Evolutionary conservation across 345 rosid species (phyloP).

Genomic region (Barbarea vulgaris): DNA sequence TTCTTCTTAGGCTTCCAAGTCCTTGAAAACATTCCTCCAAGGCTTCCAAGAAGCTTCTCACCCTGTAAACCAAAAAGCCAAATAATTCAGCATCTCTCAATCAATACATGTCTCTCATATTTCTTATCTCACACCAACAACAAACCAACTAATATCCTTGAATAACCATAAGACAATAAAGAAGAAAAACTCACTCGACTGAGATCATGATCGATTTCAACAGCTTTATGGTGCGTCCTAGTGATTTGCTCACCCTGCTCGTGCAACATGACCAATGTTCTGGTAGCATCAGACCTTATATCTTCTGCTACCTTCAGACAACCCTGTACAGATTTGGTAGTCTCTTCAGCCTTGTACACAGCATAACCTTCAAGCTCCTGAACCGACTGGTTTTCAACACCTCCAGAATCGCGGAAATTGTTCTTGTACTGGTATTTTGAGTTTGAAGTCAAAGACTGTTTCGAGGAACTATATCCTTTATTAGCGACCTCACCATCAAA

Average conservation of each 20-base stretch:
- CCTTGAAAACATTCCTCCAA: constrained; percentile 87
- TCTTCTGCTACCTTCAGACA: constrained; percentile 92
- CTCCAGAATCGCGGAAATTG: constrained; percentile 80
- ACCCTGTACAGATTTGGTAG: constrained; percentile 73
- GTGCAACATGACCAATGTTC: constrained; percentile 77
- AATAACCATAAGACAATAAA: not conserved
- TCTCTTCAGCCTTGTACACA: constrained; percentile 90
- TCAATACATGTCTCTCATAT: not conserved
- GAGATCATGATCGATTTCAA: constrained; percentile 83
- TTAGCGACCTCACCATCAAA: constrained; percentile 51
- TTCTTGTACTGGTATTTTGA: constrained; percentile 66
- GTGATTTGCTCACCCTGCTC: constrained; percentile 92
- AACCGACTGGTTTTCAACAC: constrained; percentile 81
- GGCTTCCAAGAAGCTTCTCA: constrained; percentile 93
- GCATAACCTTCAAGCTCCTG: constrained; percentile 90
- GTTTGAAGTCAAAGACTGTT: constrained; percentile 45
- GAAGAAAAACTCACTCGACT: constrained; percentile 67
- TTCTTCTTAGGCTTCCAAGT: constrained; percentile 96
- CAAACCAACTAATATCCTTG: not conserved
- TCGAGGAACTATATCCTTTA: constrained; percentile 45
- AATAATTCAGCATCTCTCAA: constrained; percentile 6
- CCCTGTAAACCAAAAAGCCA: constrained; percentile 61
- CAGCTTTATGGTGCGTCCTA: constrained; percentile 69
- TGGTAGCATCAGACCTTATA: constrained; percentile 79
- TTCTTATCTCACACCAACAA: not conserved